Conservation (phyloP, 768 basidiomycete species). For the Boletus insuetus region DNA sequence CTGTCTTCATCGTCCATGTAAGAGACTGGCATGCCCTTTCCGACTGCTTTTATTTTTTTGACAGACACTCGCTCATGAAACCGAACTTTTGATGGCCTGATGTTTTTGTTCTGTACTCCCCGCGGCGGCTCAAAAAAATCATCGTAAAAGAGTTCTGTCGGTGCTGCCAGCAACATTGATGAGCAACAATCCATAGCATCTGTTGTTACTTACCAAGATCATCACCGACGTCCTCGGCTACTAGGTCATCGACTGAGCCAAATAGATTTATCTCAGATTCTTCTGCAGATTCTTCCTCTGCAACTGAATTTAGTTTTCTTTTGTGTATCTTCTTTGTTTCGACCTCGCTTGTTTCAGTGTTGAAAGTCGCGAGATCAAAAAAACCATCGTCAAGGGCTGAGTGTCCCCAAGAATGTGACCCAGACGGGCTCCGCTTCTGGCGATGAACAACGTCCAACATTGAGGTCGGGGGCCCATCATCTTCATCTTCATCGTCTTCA, state of each 20-base stretch:
- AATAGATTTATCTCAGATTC: slow-evolving; percentile 67
- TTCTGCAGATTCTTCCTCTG: slow-evolving; percentile 49
- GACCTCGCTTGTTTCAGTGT: slow-evolving; percentile 75
- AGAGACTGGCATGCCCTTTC: slow-evolving; percentile 59
- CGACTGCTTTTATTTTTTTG: slow-evolving; percentile 73
- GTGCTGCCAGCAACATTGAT: background rate
- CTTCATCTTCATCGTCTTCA: slow-evolving; percentile 34
- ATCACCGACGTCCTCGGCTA: slow-evolving; percentile 43
- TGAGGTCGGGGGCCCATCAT: slow-evolving; percentile 19
- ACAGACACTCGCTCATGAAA: slow-evolving; percentile 82
- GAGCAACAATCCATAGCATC: background rate
- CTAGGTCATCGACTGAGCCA: slow-evolving; percentile 48
- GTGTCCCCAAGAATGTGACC: slow-evolving; percentile 29
- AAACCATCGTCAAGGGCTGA: slow-evolving; percentile 82
- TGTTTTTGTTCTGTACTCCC: slow-evolving; percentile 14
- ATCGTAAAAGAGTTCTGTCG: slow-evolving; percentile 61
- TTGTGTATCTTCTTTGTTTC: slow-evolving; percentile 62
- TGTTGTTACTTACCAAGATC: slow-evolving; percentile 36
- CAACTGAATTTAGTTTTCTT: slow-evolving; percentile 56
- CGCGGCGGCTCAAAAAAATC: slow-evolving; percentile 80
- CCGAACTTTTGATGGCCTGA: slow-evolving; percentile 50
- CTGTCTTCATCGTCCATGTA: slow-evolving; percentile 34
- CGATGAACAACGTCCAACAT: slow-evolving; percentile 26
- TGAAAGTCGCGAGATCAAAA: slow-evolving; percentile 86
- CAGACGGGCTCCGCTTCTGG: slow-evolving; percentile 20